Percentiles rank a stretch among this genome's conserved stretches.
phyloP scores from a whole-genome alignment of 176 grass and related monocot genomes.

The Avena sativa region DNA sequence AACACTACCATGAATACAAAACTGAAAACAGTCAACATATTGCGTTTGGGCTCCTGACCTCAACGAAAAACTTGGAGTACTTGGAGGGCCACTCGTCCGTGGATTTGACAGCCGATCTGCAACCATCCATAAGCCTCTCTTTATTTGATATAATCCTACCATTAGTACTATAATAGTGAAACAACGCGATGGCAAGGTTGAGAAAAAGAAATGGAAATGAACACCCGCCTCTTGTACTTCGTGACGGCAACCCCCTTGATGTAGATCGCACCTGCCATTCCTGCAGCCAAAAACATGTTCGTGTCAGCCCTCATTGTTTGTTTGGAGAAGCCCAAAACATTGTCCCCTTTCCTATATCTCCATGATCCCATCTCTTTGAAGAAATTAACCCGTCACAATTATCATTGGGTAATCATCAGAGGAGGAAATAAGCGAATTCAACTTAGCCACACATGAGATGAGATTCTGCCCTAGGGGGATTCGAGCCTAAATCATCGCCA shows the following conservation, averaged over 20 bases:
- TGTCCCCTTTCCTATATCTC: neutral
- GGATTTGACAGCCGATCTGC: slow-evolving; percentile 68
- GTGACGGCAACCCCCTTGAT: slow-evolving; percentile 89
- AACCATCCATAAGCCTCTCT: neutral
- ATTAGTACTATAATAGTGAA: neutral
- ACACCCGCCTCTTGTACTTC: slow-evolving; percentile 73
- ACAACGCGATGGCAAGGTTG: neutral
- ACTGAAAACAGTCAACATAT: neutral
- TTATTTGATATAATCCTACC: neutral
- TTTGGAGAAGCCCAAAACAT: neutral
- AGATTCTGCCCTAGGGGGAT: neutral
- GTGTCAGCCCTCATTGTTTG: neutral
- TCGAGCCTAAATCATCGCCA: neutral
- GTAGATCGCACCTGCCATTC: slow-evolving; percentile 82
- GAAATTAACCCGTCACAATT: neutral
- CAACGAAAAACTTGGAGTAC: slow-evolving; percentile 87
- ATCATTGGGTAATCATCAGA: neutral
- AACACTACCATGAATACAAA: neutral
- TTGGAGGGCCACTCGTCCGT: slow-evolving; percentile 93
- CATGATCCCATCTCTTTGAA: neutral
- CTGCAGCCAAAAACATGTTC: slow-evolving; percentile 43
- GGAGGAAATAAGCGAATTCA: neutral
- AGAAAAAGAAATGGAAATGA: neutral
- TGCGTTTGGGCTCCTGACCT: slow-evolving; percentile 44
- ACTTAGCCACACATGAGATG: neutral